A percentile compares a stretch with the other conserved stretches of the same genome.
phyloP scores from a whole-genome alignment of 768 basidiomycete genomes.

The Boletus rex-veris region DNA sequence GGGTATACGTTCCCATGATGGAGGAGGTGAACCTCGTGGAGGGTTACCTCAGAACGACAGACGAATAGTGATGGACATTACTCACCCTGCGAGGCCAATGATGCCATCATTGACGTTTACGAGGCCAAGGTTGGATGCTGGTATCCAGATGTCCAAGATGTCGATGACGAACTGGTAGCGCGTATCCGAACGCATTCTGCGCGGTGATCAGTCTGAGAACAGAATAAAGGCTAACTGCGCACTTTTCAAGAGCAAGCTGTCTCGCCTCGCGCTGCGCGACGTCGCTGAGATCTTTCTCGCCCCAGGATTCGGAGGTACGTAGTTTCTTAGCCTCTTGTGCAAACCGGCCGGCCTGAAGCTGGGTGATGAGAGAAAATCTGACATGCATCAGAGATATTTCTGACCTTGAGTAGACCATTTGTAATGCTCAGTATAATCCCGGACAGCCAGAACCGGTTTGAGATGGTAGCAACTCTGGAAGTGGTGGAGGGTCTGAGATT shows the following conservation, averaged over 20 bases:
- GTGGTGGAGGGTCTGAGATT: constrained; percentile 57
- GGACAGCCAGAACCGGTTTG: constrained; percentile 84
- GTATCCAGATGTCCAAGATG: constrained; percentile 84
- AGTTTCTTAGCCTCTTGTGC: constrained; percentile 57
- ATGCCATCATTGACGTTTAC: constrained; percentile 79
- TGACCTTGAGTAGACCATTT: constrained; percentile 66
- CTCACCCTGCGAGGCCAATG: constrained; percentile 83
- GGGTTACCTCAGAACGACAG: constrained; percentile 1
- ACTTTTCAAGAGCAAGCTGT: constrained; percentile 56
- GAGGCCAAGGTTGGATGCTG: constrained; percentile 76
- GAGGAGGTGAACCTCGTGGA: constrained; percentile 61
- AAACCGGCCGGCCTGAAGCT: constrained; percentile 53
- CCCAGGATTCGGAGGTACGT: constrained; percentile 40
- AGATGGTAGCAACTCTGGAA: constrained; percentile 55
- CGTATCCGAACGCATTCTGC: constrained; percentile 59
- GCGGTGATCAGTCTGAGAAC: constrained; percentile 5
- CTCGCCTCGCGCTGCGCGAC: constrained; percentile 65
- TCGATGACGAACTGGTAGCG: constrained; percentile 84
- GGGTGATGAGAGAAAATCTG: neutral
- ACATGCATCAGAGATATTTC: neutral
- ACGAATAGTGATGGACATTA: constrained; percentile 7
- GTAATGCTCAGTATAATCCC: constrained; percentile 81
- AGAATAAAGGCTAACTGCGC: constrained; percentile 20
- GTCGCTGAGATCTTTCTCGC: constrained; percentile 66
- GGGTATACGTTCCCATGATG: constrained; percentile 60